Evolutionary conservation across 768 basidiomycete species (phyloP), one percentile per base, ranked within the genome.

Genomic region (Pholiota molesta): DNA sequence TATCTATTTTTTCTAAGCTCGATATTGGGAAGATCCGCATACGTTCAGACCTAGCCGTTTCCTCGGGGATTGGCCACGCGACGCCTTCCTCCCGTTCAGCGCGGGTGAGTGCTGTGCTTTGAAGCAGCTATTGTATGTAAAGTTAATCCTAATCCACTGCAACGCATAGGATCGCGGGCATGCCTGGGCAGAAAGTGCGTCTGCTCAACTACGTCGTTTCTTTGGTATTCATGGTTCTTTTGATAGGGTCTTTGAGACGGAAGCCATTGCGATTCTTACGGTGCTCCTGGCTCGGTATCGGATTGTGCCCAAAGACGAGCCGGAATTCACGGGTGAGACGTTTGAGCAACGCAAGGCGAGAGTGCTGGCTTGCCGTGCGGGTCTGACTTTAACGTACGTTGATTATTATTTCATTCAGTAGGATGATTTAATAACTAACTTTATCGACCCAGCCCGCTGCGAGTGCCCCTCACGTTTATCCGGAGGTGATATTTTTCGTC

Each of bases 81-180:
- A 86, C 64, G 86, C 85, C 0, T 86, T 84, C 66, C 35, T 83
- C 28, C 83, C 84, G 2, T 86, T 85, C 66, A 83, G 80, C 57
- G 74, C 68, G 45, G 83, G 82, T 74, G 45, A 56, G 55, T 42
- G 16, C 19, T 4, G 13, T 21, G 29, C 4, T 10, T 49, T 8
- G 11, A 37, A 16, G 14, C 0, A 19, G n/a, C 9, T 59, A 19
- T 14, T 9, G 31, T 21, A 26, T 26, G 2, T 4, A 35, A n/a
- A n/a, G n/a, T n/a, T n/a, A n/a, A n/a, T n/a, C 11, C 4, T 29
- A 33, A 19, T 23, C 2, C 31, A 6, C 33, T 14, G 21, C 2
- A 26, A 21, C 51, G 13, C 35, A 9, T 33, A 70, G 69, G 67
- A 14, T 57, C 70, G 14, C 70, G 68, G 44, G 70, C 68, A 5